Percentiles rank a stretch among this genome's conserved stretches.
phyloP scores from a whole-genome alignment of 495 filamentous ascomycete species.

The Aspergillus sclerotioniger region DNA sequence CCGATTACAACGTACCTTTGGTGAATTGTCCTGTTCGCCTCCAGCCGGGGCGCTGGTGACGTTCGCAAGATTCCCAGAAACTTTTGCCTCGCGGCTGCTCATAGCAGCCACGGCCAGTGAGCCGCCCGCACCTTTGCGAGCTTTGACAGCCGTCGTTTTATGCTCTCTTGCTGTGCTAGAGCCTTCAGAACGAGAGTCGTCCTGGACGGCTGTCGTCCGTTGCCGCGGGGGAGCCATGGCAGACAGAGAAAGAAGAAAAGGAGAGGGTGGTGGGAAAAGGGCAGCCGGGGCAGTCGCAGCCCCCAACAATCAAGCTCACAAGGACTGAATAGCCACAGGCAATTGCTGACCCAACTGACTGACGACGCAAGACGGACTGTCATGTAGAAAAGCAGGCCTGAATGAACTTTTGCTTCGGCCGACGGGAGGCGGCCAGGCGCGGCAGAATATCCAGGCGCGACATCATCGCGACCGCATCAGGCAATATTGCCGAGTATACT shows the following conservation, averaged over 20 bases:
- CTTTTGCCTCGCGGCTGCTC: constrained; percentile 16
- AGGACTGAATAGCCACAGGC: constrained; percentile 10
- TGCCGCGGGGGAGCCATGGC: constrained; percentile 50
- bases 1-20: constrained; percentile 28
- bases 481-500: constrained; percentile 23
- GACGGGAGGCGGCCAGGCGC: constrained; percentile 30
- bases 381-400: constrained; percentile 8
- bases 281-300: constrained; percentile 7
- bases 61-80: constrained; percentile 28
- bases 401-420: constrained; percentile 24
- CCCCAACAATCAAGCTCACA: background rate
- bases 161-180: constrained; percentile 52
- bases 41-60: constrained; percentile 40
- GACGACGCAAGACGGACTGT: background rate
- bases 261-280: background rate
- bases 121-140: constrained; percentile 30
- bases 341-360: constrained; percentile 8
- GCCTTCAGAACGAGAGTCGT: constrained; percentile 56
- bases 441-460: constrained; percentile 36
- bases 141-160: constrained; percentile 31
- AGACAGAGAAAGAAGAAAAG: constrained; percentile 4
- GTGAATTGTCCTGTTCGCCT: constrained; percentile 28
- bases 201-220: constrained; percentile 39
- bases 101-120: constrained; percentile 3
- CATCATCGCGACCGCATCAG: constrained; percentile 23